Evolutionary conservation across 148 eudicot species (phyloP), one percentile per base, ranked within the genome.

Genomic region (Rhododendron mucronatum): DNA sequence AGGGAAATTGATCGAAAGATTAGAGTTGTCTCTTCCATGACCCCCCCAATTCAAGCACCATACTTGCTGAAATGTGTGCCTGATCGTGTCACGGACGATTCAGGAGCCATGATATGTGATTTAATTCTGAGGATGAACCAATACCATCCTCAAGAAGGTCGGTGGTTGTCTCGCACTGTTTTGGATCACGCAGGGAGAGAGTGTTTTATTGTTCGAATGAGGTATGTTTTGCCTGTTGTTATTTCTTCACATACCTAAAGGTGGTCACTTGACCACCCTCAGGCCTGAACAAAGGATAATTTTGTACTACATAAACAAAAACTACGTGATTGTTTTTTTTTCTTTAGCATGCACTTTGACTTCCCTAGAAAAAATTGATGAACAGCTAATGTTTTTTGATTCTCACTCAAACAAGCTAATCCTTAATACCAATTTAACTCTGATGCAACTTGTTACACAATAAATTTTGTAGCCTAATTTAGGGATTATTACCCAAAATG

Each of bases 21-120:
- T 44, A 92, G 93, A 84, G 88, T 87, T 50, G 85, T 90, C 81
- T 87, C 97, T 85, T 96, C 99, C 28, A 93, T 96, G 50, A 96
- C 96, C 59, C 95, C 99, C 28, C 99, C 99, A 80, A 96, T 91
- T 44, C 99, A 96, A 93, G 98, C 91, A 26, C 87, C 99, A 0
- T 95, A 95, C 88, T 89, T 96, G 89, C 82, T 96, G 83, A 96
- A 94, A 92, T 95, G 98, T 85, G 98, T 96, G 50, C 94, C 98
- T 2, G 99, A 96, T 77, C 90, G 97, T 3, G 98, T 94, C 80
- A 95, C 95, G 53, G 99, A 96, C 82, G 94, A 96, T 90, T 95
- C 97, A 28, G 99, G 99, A 78, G 97, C 98, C 41, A 96, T 96
- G 99, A 88, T 96, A 83, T 96, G 98, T 5, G 98, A 96, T 88